Evolutionary conservation across 352 stramenopile genomes (phyloP).

Genomic region (Aphanomyces astaci): DNA sequence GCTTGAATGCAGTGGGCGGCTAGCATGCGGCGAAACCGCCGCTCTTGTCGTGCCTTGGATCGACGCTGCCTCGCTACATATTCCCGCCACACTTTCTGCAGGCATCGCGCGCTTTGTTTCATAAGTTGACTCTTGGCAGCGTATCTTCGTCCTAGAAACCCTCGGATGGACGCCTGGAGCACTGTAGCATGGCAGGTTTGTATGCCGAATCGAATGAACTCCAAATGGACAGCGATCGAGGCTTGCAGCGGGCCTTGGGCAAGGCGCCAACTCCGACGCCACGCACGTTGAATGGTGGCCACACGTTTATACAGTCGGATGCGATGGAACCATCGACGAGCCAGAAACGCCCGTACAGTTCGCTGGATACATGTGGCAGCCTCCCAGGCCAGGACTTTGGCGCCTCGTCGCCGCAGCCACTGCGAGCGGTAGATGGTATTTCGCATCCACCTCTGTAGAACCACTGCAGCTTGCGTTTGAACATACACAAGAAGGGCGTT

Average conservation of each 20-base stretch:
- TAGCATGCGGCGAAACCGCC: conserved; percentile 27
- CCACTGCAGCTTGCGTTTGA: conserved; percentile 34
- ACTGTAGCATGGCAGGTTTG: background rate
- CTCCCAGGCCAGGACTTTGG: conserved; percentile 34
- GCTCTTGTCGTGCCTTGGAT: conserved; percentile 28
- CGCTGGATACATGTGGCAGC: conserved; percentile 42
- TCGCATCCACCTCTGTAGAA: conserved; percentile 27
- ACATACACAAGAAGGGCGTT: conserved; percentile 19
- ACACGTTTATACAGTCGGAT: conserved; percentile 27
- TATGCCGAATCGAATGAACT: background rate
- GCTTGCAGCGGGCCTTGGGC: background rate
- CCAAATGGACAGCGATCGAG: background rate
- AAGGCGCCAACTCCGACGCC: conserved; percentile 22
- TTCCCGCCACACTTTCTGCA: conserved; percentile 40
- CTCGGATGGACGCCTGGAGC: background rate
- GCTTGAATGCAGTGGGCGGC: conserved; percentile 47
- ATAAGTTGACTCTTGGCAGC: background rate
- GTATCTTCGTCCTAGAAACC: background rate
- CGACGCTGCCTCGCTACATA: conserved; percentile 12
- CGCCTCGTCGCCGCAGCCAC: conserved; percentile 33
- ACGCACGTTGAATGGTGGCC: conserved; percentile 35
- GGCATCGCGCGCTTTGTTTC: background rate
- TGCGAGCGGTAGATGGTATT: conserved; percentile 24
- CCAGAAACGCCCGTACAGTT: conserved; percentile 37
- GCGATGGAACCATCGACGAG: conserved; percentile 31